These are phyloP conservation scores for Acanthamoeba healyi DNA, from an alignment of 208 protist species.

Conservation along the genomic window DNA sequence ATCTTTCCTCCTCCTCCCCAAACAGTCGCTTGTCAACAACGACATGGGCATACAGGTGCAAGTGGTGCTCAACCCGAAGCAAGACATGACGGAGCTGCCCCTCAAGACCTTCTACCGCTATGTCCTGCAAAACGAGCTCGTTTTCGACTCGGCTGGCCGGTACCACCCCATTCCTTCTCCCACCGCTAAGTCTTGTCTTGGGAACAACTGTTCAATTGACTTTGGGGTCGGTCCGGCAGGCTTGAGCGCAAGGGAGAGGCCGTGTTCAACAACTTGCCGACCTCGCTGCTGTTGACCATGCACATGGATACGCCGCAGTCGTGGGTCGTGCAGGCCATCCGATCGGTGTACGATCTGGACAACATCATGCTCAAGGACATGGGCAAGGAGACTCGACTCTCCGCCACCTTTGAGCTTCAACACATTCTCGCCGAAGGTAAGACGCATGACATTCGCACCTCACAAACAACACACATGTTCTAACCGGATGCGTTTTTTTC, in stretches of 20 bases:
- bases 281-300: slow-evolving; percentile 87
- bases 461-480: not conserved
- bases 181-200: too few relatives aligned
- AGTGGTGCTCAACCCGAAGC: slow-evolving; percentile 81
- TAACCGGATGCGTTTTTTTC: not conserved
- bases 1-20: too few relatives aligned
- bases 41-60: slow-evolving; percentile 61
- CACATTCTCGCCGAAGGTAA: slow-evolving; percentile 92
- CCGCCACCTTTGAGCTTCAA: slow-evolving; percentile 93
- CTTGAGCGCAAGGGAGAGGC: slow-evolving; percentile 86
- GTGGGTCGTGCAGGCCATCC: slow-evolving; percentile 93
- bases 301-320: slow-evolving; percentile 93
- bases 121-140: slow-evolving; percentile 88
- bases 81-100: slow-evolving; percentile 89
- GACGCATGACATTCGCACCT: not conserved
- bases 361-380: slow-evolving; percentile 95
- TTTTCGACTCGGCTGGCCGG: slow-evolving; percentile 90
- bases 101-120: slow-evolving; percentile 95
- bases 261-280: slow-evolving; percentile 80
- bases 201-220: too few relatives aligned
- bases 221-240: too few relatives aligned
- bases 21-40: slow-evolving; percentile 15
- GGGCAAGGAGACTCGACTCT: slow-evolving; percentile 82
- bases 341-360: slow-evolving; percentile 95
- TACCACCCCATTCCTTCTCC: not conserved